Conservation (phyloP, 495 filamentous ascomycete genomes). For the Penicillium cinerascens region DNA sequence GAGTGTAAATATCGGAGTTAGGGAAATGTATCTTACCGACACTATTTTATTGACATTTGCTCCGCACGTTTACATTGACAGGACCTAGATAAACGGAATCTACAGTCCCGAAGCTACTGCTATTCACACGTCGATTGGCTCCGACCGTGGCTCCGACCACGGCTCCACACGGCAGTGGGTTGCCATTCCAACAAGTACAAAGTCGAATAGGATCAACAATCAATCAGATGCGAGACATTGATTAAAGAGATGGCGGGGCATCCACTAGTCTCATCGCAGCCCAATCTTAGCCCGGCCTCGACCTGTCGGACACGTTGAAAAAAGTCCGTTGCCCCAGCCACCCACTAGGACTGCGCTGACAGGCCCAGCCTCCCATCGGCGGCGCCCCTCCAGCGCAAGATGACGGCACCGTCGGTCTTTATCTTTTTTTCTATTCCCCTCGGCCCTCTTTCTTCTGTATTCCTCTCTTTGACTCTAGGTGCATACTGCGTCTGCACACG, state of each 20-base stretch:
- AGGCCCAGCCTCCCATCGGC: constrained; percentile 24
- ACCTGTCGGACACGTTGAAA: neutral
- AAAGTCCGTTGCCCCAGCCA: constrained; percentile 20
- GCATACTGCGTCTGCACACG: constrained; percentile 9
- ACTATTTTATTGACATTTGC: neutral
- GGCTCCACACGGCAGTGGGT: neutral
- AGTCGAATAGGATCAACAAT: neutral
- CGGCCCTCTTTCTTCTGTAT: neutral
- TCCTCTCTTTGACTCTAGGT: neutral
- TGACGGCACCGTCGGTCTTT: constrained; percentile 10
- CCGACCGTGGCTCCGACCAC: too few species aligned
- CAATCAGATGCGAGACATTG: constrained; percentile 23
- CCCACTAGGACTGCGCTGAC: constrained; percentile 13
- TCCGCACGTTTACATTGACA: neutral
- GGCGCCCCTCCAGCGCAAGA: constrained; percentile 14
- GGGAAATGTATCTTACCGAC: neutral
- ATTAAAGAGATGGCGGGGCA: constrained; percentile 13
- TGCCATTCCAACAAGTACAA: constrained; percentile 18
- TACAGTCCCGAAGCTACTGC: too few species aligned
- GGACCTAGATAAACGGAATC: too few species aligned
- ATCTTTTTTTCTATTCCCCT: constrained; percentile 4
- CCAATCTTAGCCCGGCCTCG: neutral
- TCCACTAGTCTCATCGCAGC: neutral
- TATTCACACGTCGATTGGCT: neutral
- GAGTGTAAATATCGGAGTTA: neutral